A percentile compares a stretch with the other conserved stretches of the same genome.
Evolutionary conservation across 2,329 filamentous ascomycete species (phyloP).

Genomic region (Fusarium duplospermum): DNA sequence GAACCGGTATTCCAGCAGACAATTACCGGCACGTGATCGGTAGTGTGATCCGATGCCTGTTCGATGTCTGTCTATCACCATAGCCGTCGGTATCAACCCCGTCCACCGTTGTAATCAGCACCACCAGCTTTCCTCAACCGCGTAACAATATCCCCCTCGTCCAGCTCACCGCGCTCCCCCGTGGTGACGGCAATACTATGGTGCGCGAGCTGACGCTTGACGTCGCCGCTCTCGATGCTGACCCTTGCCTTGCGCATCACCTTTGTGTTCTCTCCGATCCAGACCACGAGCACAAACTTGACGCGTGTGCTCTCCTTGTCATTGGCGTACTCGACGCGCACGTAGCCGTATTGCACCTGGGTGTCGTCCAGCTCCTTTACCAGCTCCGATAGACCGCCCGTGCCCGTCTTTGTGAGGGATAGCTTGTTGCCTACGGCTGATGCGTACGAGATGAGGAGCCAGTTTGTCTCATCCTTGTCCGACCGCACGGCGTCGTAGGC

Average conservation of each 20-base stretch:
- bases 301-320: slow-evolving; percentile 75
- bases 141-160: slow-evolving; percentile 70
- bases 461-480: slow-evolving; percentile 74
- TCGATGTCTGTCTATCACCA: neutral
- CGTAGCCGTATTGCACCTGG: slow-evolving; percentile 75
- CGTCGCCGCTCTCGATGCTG: slow-evolving; percentile 73
- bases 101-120: slow-evolving; percentile 76
- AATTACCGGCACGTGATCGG: slow-evolving; percentile 1
- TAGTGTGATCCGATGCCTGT: neutral
- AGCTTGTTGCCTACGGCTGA: slow-evolving; percentile 67
- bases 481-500: slow-evolving; percentile 76
- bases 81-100: slow-evolving; percentile 56
- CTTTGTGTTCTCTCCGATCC: slow-evolving; percentile 74
- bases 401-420: slow-evolving; percentile 66
- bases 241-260: slow-evolving; percentile 78
- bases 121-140: slow-evolving; percentile 74
- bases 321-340: slow-evolving; percentile 76
- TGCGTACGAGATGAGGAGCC: slow-evolving; percentile 74
- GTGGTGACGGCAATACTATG: slow-evolving; percentile 75
- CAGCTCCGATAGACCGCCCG: slow-evolving; percentile 70
- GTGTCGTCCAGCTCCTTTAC: slow-evolving; percentile 65
- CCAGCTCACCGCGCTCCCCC: slow-evolving; percentile 68
- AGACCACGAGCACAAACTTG: slow-evolving; percentile 76
- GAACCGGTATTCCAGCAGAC: neutral
- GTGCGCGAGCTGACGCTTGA: slow-evolving; percentile 72